Evolutionary conservation across 352 stramenopile genomes (phyloP).

Genomic region (Phytophthora cactorum): DNA sequence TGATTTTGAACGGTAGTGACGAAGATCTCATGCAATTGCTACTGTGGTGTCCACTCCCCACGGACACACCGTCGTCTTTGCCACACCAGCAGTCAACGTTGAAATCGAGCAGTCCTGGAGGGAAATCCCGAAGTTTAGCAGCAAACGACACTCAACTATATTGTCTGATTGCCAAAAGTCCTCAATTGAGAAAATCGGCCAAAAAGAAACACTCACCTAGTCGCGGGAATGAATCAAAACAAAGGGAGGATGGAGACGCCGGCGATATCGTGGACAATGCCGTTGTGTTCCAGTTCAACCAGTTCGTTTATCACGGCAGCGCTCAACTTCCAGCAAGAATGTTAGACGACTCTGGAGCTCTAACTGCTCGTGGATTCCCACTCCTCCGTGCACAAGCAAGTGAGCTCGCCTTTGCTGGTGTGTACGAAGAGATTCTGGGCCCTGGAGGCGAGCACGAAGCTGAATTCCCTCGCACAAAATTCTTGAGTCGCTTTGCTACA

Average conservation of each 20-base stretch:
- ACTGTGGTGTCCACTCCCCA: slow-evolving; percentile 63
- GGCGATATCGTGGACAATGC: slow-evolving; percentile 32
- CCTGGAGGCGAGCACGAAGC: slow-evolving; percentile 25
- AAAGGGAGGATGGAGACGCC: slow-evolving; percentile 24
- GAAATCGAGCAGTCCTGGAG: background rate
- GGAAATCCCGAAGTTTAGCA: slow-evolving; percentile 30
- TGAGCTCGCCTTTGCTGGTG: slow-evolving; percentile 41
- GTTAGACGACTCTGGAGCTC: slow-evolving; percentile 53
- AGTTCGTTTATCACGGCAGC: slow-evolving; percentile 61
- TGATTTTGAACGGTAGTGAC: slow-evolving; percentile 33
- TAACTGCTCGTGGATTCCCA: slow-evolving; percentile 46
- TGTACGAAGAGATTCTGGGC: slow-evolving; percentile 40
- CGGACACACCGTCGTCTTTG: background rate
- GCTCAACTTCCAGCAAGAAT: slow-evolving; percentile 27
- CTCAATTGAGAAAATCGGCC: slow-evolving; percentile 5
- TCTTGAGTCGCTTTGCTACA: slow-evolving; percentile 28
- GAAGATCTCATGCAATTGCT: slow-evolving; percentile 67
- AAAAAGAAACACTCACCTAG: slow-evolving; percentile 9
- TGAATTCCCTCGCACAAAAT: slow-evolving; percentile 26
- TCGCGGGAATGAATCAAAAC: slow-evolving; percentile 9
- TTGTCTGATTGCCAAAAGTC: slow-evolving; percentile 39
- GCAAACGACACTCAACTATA: slow-evolving; percentile 75
- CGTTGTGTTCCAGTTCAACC: slow-evolving; percentile 74
- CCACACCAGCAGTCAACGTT: slow-evolving; percentile 8
- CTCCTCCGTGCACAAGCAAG: slow-evolving; percentile 52